A percentile compares a stretch with the other conserved stretches of the same genome.
phyloP scores from a whole-genome alignment of 495 filamentous ascomycete species.

The Xylaria venustula region DNA sequence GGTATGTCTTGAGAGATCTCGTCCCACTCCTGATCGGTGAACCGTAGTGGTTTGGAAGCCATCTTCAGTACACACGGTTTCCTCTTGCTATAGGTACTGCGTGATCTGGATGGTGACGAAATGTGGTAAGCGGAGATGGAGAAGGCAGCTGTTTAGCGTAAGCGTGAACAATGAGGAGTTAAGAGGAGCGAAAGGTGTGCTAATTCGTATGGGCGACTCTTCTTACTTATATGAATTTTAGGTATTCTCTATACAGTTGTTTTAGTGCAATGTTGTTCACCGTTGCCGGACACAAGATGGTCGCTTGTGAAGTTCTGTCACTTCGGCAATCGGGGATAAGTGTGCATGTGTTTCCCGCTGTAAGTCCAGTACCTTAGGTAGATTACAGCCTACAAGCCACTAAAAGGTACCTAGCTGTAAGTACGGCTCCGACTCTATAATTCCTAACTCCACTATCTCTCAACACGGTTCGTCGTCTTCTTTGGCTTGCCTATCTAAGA shows the following conservation, averaged over 20 bases:
- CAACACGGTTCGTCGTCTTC: too few species aligned
- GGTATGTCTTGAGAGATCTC: conserved; percentile 54
- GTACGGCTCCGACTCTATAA: too few species aligned
- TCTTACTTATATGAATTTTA: neutral
- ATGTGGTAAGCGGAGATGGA: neutral
- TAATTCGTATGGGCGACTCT: neutral
- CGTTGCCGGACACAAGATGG: too few species aligned
- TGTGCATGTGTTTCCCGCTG: too few species aligned
- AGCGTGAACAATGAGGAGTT: neutral
- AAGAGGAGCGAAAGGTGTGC: neutral
- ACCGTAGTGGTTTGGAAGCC: conserved; percentile 17
- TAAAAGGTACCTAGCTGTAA: too few species aligned
- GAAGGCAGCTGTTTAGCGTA: neutral
- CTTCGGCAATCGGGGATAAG: too few species aligned
- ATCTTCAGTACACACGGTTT: neutral
- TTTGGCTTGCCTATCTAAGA: neutral
- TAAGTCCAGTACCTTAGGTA: too few species aligned
- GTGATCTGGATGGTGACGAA: neutral
- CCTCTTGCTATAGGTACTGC: neutral
- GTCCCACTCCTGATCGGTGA: conserved; percentile 56
- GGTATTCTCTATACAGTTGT: neutral
- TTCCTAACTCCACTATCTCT: neutral
- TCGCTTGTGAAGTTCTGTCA: too few species aligned
- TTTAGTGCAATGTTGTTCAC: too few species aligned
- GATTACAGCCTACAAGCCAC: too few species aligned